phyloP scores from a whole-genome alignment of 2,329 filamentous ascomycete species.

The Penicillium occitanis region DNA sequence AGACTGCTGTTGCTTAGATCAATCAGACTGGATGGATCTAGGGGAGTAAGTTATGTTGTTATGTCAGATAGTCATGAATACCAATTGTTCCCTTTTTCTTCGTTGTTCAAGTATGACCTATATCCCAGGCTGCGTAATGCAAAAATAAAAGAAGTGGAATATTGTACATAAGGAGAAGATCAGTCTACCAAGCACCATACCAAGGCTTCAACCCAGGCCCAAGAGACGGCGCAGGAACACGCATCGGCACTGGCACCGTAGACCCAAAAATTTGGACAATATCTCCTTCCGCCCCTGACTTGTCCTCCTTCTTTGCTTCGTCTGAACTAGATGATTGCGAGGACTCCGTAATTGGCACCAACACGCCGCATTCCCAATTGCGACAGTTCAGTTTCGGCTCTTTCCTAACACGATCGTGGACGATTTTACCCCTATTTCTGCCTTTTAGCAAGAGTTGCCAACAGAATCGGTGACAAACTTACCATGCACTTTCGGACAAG shows the following conservation, averaged over 20 bases:
- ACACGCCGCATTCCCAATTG: constrained; percentile 94
- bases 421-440: constrained; percentile 67
- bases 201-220: constrained; percentile 21
- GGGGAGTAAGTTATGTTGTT: background rate
- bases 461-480: constrained; percentile 37
- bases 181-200: constrained; percentile 24
- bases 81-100: background rate
- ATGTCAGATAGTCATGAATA: background rate
- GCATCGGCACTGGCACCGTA: constrained; percentile 49
- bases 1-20: constrained; percentile 16
- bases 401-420: constrained; percentile 66
- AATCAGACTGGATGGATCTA: background rate
- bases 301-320: constrained; percentile 23
- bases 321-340: no score
- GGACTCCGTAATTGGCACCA: constrained; percentile 55
- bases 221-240: constrained; percentile 35
- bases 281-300: constrained; percentile 31
- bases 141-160: background rate
- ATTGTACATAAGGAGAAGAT: constrained; percentile 12
- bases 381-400: constrained; percentile 74
- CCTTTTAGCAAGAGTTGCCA: background rate
- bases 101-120: background rate
- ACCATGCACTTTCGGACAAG: constrained; percentile 90
- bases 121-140: background rate
- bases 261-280: constrained; percentile 35